phyloP scores from a whole-genome alignment of 768 basidiomycete species.

The Boletus rufocinnamomeus region DNA sequence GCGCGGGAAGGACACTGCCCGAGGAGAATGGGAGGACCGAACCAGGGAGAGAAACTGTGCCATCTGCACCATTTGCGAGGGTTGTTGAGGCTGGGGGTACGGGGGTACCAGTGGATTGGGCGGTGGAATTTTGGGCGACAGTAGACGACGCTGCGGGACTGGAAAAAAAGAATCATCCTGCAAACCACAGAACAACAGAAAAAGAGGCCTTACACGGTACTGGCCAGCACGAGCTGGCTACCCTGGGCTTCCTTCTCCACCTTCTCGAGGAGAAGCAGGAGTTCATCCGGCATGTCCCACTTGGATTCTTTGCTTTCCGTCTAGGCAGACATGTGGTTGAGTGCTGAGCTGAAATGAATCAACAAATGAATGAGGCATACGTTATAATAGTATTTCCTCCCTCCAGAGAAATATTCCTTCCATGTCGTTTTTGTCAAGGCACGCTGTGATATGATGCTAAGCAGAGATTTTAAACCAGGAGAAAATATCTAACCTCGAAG shows the following conservation, averaged over 20 bases:
- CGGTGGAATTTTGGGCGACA: constrained; percentile 39
- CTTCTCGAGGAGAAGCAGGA: constrained; percentile 79
- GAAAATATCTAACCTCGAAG: constrained; percentile 66
- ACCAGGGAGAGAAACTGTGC: constrained; percentile 46
- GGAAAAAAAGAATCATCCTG: constrained; percentile 9
- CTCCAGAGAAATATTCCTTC: constrained; percentile 96
- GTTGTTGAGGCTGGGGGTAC: constrained; percentile 40
- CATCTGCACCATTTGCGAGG: constrained; percentile 50
- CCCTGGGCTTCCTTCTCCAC: constrained; percentile 72
- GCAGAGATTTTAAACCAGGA: background rate
- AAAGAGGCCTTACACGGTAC: constrained; percentile 24
- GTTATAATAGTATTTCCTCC: constrained; percentile 89
- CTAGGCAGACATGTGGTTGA: constrained; percentile 39
- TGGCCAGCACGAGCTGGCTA: constrained; percentile 39
- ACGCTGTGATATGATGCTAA: constrained; percentile 48
- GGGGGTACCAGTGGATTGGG: constrained; percentile 49
- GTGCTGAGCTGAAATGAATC: background rate
- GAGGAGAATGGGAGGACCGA: constrained; percentile 66
- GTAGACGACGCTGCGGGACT: constrained; percentile 43
- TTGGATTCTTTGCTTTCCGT: constrained; percentile 89
- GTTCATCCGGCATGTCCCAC: constrained; percentile 97
- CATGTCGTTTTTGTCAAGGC: constrained; percentile 89
- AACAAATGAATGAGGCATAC: constrained; percentile 41
- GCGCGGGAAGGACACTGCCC: constrained; percentile 62
- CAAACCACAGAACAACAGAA: background rate